Percentiles rank a stretch among this genome's conserved stretches.
Conservation (phyloP, 371 early-diverging fungal genomes). For the Lichtheimia hyalospora region DNA sequence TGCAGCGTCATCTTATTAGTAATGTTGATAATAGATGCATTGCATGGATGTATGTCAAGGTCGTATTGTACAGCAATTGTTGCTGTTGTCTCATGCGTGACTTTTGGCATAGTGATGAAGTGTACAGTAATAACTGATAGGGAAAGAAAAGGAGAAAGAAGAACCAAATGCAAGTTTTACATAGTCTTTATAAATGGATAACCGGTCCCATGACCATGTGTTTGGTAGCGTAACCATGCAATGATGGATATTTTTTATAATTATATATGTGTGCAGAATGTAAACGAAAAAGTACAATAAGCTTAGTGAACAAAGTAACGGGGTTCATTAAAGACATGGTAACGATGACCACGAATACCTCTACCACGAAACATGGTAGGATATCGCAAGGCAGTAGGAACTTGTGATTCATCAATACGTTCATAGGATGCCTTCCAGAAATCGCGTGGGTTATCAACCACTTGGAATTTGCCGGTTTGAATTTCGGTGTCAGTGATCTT, state of each 20-base stretch:
- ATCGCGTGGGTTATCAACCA: conserved; percentile 53
- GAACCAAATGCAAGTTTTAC: background rate
- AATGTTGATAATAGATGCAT: conserved; percentile 33
- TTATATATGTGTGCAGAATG: background rate
- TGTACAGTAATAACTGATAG: background rate
- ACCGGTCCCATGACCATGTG: background rate
- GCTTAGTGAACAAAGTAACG: conserved; percentile 58
- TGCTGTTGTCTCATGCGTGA: conserved; percentile 30
- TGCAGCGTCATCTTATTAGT: conserved; percentile 33
- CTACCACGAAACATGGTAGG: conserved; percentile 67
- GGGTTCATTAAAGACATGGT: conserved; percentile 80
- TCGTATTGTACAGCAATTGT: conserved; percentile 29
- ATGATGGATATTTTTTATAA: conserved; percentile 2
- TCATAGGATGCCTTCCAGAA: conserved; percentile 62
- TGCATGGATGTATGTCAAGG: conserved; percentile 6
- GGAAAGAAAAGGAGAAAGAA: background rate
- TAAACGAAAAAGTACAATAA: background rate
- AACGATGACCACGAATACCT: conserved; percentile 74
- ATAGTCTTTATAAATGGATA: background rate
- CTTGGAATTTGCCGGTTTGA: conserved; percentile 79
- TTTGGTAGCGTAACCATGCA: background rate
- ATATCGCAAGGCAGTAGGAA: conserved; percentile 60
- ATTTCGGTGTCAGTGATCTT: conserved; percentile 87
- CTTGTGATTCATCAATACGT: conserved; percentile 52
- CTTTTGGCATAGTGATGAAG: conserved; percentile 13